Conservation (phyloP, 768 basidiomycete species). For the Suillus lakei region DNA sequence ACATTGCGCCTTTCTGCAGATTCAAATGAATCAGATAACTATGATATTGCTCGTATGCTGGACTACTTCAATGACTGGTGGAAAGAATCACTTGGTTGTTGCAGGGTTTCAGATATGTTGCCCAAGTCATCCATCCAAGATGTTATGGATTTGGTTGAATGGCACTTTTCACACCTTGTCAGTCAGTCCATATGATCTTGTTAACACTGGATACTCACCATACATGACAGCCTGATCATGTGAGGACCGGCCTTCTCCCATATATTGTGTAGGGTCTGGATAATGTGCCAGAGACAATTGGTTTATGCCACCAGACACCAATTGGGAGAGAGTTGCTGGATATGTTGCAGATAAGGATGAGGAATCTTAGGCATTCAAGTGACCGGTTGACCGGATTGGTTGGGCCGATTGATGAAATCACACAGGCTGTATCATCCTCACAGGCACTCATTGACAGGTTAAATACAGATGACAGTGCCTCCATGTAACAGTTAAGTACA, state of each 20-base stretch:
- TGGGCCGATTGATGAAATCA: background rate
- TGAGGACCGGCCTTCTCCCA: background rate
- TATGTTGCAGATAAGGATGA: background rate
- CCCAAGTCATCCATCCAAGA: slow-evolving; percentile 3
- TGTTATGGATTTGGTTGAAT: background rate
- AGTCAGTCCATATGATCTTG: background rate
- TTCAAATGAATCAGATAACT: background rate
- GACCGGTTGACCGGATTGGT: background rate
- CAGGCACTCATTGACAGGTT: background rate
- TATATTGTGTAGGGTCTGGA: background rate
- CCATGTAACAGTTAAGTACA: background rate
- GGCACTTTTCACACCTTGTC: background rate
- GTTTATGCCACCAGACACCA: background rate
- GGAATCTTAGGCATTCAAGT: background rate
- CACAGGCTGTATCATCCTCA: background rate
- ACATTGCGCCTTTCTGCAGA: background rate
- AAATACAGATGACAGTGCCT: background rate
- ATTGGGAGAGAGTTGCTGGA: background rate
- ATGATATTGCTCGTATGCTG: background rate
- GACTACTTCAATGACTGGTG: slow-evolving; percentile 4
- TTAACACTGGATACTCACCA: background rate
- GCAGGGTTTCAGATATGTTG: background rate
- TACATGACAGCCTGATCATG: background rate
- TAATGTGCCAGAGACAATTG: background rate
- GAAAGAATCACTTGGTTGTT: background rate